Evolutionary conservation across 306 rosid genomes (phyloP).

Genomic region (Cucumis melo): DNA sequence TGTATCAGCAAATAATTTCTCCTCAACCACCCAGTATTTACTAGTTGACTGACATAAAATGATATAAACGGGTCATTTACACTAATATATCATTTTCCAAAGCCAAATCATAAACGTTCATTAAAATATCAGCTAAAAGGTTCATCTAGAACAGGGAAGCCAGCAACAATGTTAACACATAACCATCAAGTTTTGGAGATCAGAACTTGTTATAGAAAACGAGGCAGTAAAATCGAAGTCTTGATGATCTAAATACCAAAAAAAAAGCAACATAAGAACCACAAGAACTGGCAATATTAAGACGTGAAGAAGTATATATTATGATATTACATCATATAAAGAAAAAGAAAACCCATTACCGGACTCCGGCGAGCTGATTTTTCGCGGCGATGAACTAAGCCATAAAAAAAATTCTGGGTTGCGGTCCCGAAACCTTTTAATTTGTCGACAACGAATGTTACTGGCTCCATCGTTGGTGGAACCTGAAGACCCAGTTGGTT

Average conservation of each 20-base stretch:
- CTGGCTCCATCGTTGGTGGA: constrained; percentile 40
- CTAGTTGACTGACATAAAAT: background rate
- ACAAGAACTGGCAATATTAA: background rate
- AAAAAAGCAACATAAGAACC: background rate
- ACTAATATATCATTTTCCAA: background rate
- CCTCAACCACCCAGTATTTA: background rate
- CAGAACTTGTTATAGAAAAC: background rate
- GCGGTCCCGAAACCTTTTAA: constrained; percentile 35
- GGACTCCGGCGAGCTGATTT: constrained; percentile 39
- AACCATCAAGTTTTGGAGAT: background rate
- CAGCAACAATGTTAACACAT: background rate
- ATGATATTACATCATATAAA: background rate
- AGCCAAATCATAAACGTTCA: background rate
- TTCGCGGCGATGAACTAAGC: constrained; percentile 23
- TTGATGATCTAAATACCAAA: background rate
- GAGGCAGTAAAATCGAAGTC: background rate
- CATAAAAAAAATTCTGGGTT: constrained; percentile 33
- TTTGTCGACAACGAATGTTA: constrained; percentile 25
- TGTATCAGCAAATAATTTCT: background rate
- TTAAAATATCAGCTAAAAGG: background rate
- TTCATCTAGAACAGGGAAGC: background rate
- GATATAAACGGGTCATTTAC: background rate
- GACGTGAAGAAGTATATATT: background rate
- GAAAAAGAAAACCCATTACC: constrained; percentile 20
- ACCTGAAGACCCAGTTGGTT: background rate